Evolutionary conservation across 306 rosid genomes (phyloP).

Genomic region (Cicer judaicum): DNA sequence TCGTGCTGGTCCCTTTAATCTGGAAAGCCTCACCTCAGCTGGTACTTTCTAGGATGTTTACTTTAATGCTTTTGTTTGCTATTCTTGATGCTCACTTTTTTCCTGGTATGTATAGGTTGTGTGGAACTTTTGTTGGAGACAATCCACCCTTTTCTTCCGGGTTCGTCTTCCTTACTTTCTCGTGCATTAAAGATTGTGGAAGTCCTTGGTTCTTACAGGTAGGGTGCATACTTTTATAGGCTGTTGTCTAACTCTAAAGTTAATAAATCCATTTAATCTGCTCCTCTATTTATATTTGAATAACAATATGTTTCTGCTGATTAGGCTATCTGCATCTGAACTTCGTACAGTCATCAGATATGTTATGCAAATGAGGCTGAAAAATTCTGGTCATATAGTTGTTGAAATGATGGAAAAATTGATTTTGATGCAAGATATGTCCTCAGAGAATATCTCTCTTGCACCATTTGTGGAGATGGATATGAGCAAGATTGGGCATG

Average conservation of each 20-base stretch:
- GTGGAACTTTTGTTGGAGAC: conserved; percentile 92
- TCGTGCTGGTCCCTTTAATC: conserved; percentile 83
- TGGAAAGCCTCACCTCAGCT: conserved; percentile 86
- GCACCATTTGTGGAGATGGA: conserved; percentile 98
- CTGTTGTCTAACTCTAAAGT: conserved; percentile 28
- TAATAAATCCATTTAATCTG: conserved; percentile 37
- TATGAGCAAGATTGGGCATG: conserved; percentile 94
- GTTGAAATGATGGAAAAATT: conserved; percentile 93
- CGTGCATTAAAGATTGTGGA: conserved; percentile 85
- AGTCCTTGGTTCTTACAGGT: conserved; percentile 98
- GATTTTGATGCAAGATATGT: conserved; percentile 78
- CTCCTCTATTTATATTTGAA: conserved; percentile 31
- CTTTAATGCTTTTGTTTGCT: conserved; percentile 37
- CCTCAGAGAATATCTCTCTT: conserved; percentile 76
- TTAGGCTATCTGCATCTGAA: conserved; percentile 85
- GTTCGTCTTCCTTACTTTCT: conserved; percentile 85
- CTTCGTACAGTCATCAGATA: conserved; percentile 78
- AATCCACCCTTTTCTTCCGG: conserved; percentile 85
- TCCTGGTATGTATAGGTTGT: conserved; percentile 66
- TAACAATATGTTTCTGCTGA: conserved; percentile 49
- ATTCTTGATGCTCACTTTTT: conserved; percentile 36
- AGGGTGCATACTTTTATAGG: conserved; percentile 34
- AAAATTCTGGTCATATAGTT: conserved; percentile 78
- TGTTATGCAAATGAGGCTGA: conserved; percentile 80
- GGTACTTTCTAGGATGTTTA: conserved; percentile 62